Conservation (phyloP, 1,284 basidiomycete genomes). For the Chondrostereum purpureum region DNA sequence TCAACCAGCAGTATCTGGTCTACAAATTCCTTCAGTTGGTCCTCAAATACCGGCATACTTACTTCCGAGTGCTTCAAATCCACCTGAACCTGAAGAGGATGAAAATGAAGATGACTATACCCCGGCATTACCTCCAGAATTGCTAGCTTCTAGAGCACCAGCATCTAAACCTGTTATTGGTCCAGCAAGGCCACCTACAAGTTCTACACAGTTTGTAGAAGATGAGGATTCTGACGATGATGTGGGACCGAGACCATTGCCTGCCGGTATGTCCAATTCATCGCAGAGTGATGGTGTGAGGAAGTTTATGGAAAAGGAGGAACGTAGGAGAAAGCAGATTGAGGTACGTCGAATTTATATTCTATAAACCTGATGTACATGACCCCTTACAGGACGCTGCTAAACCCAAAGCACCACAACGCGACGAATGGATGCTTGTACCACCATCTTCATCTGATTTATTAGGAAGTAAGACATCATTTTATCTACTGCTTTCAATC, state of each 20-base stretch:
- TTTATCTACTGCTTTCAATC: conserved; percentile 16
- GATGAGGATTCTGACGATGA: conserved; percentile 57
- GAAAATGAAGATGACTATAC: no score
- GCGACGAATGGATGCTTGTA: conserved; percentile 94
- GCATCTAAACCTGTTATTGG: conserved; percentile 18
- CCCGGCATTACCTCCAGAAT: conserved; percentile 62
- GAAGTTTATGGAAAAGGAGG: conserved; percentile 79
- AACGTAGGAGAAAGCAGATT: conserved; percentile 56
- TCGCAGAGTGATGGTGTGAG: conserved; percentile 54
- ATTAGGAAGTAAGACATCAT: conserved; percentile 51
- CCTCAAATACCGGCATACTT: no score
- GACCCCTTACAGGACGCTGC: conserved; percentile 49
- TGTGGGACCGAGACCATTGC: conserved; percentile 70
- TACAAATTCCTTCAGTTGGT: no score
- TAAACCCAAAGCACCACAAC: conserved; percentile 67
- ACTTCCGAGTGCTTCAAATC: no score
- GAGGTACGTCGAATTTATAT: conserved; percentile 40
- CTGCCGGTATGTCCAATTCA: conserved; percentile 28
- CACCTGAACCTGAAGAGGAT: no score
- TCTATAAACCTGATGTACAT: conserved; percentile 4
- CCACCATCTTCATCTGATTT: conserved; percentile 78
- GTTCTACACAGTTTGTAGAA: conserved; percentile 22
- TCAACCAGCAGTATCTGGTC: no score
- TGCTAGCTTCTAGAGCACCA: conserved; percentile 18
- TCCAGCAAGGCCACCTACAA: conserved; percentile 12